Percentiles rank a stretch among this genome's conserved stretches.
phyloP scores from a whole-genome alignment of 2,329 filamentous ascomycete genomes.

The Exophiala oligosperma region DNA sequence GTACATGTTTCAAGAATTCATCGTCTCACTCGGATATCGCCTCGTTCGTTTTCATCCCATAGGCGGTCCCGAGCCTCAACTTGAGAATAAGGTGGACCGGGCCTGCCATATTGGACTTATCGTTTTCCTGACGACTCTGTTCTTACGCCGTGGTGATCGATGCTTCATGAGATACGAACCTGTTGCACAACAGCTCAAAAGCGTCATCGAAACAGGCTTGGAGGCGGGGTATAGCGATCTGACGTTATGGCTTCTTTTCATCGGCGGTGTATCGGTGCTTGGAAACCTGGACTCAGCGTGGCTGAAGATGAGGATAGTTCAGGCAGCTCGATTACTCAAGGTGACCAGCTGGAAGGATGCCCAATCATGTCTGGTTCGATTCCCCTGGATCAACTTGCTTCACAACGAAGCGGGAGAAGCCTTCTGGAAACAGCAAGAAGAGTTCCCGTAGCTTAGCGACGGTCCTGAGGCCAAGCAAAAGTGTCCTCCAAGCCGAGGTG shows the following conservation, averaged over 20 bases:
- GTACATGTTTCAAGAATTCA: constrained; percentile 1
- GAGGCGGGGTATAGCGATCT: not conserved
- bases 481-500: too few relatives aligned
- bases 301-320: not conserved
- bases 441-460: not conserved
- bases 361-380: not conserved
- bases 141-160: not conserved
- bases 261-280: not conserved
- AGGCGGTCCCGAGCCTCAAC: not conserved
- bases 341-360: not conserved
- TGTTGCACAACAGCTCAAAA: not conserved
- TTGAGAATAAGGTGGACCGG: not conserved
- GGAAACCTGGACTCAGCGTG: not conserved
- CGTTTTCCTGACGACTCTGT: not conserved
- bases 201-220: not conserved
- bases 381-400: constrained; percentile 1
- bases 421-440: not conserved
- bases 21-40: not conserved
- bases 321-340: not conserved
- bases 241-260: constrained; percentile 2
- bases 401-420: not conserved
- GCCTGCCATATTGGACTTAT: not conserved
- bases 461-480: too few relatives aligned
- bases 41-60: not conserved
- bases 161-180: not conserved